Conservation (phyloP, 176 grass and related monocot genomes). For the Carex pumila region DNA sequence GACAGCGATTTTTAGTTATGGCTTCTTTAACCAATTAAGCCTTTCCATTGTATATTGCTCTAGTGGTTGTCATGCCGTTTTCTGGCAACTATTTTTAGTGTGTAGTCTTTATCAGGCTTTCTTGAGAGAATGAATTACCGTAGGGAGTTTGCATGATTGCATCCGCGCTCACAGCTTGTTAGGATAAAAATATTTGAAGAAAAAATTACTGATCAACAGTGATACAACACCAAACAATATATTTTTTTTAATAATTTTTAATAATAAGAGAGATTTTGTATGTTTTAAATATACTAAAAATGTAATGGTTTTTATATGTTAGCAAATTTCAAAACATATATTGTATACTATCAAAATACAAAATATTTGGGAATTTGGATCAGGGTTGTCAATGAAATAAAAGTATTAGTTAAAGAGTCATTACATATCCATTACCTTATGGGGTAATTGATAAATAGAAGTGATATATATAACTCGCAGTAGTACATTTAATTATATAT, state of each 20-base stretch:
- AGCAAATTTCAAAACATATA: background rate
- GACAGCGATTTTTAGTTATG: background rate
- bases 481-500: no score
- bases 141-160: background rate
- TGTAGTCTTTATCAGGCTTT: background rate
- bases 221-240: background rate
- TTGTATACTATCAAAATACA: background rate
- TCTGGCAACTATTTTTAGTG: background rate
- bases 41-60: background rate
- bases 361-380: background rate
- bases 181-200: background rate
- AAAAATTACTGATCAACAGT: background rate
- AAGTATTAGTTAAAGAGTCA: no score
- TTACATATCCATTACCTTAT: no score
- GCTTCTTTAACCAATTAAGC: background rate
- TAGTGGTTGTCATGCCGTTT: background rate
- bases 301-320: background rate
- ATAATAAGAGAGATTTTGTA: background rate
- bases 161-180: background rate
- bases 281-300: background rate
- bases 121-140: background rate
- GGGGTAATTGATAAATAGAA: no score
- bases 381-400: no score
- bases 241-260: background rate
- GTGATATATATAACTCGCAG: no score